Base-by-base conservation (phyloP, 176 grass and related monocot species). In the Oryza australiensis region DNA sequence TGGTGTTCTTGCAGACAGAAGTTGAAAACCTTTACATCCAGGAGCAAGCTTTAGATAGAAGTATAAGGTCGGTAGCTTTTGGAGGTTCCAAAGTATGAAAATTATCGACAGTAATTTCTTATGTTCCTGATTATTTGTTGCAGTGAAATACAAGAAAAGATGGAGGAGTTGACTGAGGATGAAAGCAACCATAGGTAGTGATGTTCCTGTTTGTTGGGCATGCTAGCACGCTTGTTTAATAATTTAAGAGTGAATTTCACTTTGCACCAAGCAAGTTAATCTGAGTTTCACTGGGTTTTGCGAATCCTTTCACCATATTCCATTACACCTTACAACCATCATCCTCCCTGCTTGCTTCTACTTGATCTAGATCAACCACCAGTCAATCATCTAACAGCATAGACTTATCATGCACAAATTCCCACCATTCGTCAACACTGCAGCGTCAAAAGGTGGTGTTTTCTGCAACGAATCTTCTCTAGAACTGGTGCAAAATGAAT, bases 101-200 rank as follows among this genome's bases (percentile, higher is more conserved):
- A 62, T 75, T 38, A 41, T 88, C 43, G 23, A 62, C 45, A 63
- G 53, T 63, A 72, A 64, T 72, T 72, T 77, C 41, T 60, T 72
- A 43, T 67, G 63, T 18, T 72, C 43, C 72, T 87, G 67, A 83
- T 42, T 80, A 55, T 70, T 84, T 37, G 72, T 80, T 87, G 42
- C 88, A 99, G 96, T 80, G 70, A 95, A 85, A 94, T 95, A 85
- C 72, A 14, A 48, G 89, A 90, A 78, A 99, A 86, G 49, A 66
- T 99, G 12, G 90, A 76, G 74, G 80, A 80, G 28, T 86, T 99
- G 70, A 99, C 85, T 57, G 89, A 92, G 90, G 85, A 95, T n/a
- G 89, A 95, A 86, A 85, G 53, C 76, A 99, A 93, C 51, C 85
- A 88, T 55, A 90, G 85, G 93, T 95, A 85, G 79, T 59, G 72